A percentile compares a stretch with the other conserved stretches of the same genome.
phyloP scores from a whole-genome alignment of 495 filamentous ascomycete species.

The Geopyxis carbonaria region DNA sequence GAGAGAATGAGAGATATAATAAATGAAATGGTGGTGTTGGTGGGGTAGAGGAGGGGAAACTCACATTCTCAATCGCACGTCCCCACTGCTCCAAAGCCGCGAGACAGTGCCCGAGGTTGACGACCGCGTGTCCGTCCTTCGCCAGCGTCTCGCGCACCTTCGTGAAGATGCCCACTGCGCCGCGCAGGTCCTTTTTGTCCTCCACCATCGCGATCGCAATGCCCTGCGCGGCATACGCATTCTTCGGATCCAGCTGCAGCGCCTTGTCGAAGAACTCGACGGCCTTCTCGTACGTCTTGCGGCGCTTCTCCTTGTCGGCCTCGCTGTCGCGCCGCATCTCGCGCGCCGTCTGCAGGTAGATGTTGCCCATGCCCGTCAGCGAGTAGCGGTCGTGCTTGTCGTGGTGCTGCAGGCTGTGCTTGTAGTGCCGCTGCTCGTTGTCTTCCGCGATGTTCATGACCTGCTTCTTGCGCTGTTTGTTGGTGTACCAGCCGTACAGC shows the following conservation, averaged over 20 bases:
- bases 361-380: constrained; percentile 87
- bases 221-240: constrained; percentile 90
- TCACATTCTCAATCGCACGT: constrained; percentile 65
- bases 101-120: constrained; percentile 87
- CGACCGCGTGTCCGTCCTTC: constrained; percentile 65
- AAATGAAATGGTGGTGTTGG: constrained; percentile 1
- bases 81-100: constrained; percentile 74
- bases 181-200: constrained; percentile 70
- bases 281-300: constrained; percentile 68
- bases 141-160: constrained; percentile 69
- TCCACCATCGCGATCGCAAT: constrained; percentile 86
- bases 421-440: constrained; percentile 79
- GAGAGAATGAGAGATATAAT: constrained; percentile 1
- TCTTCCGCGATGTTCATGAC: constrained; percentile 70
- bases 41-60: constrained; percentile 14
- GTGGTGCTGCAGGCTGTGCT: constrained; percentile 80
- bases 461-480: constrained; percentile 59
- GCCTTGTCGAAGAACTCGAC: constrained; percentile 99
- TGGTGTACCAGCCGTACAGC: constrained; percentile 87
- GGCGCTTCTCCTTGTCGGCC: constrained; percentile 72
- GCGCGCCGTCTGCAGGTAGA: constrained; percentile 66
- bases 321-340: constrained; percentile 90
- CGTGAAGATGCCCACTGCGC: constrained; percentile 67
- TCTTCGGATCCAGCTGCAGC: constrained; percentile 74
- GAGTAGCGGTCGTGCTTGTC: constrained; percentile 96